Evolutionary conservation across 495 filamentous ascomycete species (phyloP).

Genomic region (Aspergillus saccharolyticus): DNA sequence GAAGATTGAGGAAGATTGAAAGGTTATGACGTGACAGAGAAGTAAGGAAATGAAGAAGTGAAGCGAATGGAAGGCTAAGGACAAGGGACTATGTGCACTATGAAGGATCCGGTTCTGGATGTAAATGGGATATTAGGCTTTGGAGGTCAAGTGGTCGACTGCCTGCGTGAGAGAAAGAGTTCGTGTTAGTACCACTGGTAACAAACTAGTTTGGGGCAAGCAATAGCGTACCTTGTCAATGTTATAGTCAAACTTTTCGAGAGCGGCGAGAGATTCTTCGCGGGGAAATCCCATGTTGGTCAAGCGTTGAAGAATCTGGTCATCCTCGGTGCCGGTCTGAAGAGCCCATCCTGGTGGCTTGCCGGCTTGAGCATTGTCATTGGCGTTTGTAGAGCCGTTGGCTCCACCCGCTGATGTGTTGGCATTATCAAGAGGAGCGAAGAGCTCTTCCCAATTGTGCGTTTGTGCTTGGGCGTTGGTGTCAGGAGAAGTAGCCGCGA

Average conservation of each 20-base stretch:
- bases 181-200: not conserved
- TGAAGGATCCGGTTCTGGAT: conserved; percentile 1
- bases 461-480: conserved; percentile 25
- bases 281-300: conserved; percentile 88
- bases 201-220: not conserved
- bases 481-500: conserved; percentile 26
- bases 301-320: conserved; percentile 84
- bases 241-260: conserved; percentile 95
- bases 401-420: conserved; percentile 34
- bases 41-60: not conserved
- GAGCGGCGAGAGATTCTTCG: conserved; percentile 68
- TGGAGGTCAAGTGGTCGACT: not conserved
- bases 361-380: conserved; percentile 19
- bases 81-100: conserved; percentile 18
- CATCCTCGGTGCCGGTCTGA: conserved; percentile 74
- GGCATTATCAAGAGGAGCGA: conserved; percentile 66
- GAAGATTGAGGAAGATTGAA: conserved; percentile 5
- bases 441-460: conserved; percentile 95
- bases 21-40: not conserved
- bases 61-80: conserved; percentile 10
- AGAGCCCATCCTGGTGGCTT: conserved; percentile 60
- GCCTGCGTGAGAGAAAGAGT: not conserved
- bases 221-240: conserved; percentile 75
- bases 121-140: conserved; percentile 3
- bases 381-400: conserved; percentile 11